Conservation (phyloP, 2,329 filamentous ascomycete genomes). For the Hymenoscyphus fructigenus region DNA sequence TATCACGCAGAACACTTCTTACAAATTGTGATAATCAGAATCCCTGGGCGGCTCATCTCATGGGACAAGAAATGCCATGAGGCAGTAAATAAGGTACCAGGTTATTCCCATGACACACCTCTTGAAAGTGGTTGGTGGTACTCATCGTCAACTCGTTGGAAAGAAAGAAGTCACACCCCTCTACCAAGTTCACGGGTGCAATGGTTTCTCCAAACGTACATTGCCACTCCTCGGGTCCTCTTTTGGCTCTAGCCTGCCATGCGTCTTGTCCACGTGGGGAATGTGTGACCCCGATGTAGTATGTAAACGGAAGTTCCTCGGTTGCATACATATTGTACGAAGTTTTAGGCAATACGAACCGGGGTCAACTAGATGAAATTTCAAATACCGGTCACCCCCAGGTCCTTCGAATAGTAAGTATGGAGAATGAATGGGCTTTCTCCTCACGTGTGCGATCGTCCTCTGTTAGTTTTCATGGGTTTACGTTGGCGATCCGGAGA, state of each 20-base stretch:
- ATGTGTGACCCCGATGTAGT: background rate
- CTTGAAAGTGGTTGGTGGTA: too few species aligned
- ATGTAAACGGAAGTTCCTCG: too few species aligned
- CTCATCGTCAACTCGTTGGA: background rate
- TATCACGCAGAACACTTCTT: too few species aligned
- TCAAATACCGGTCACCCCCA: background rate
- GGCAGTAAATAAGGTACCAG: too few species aligned
- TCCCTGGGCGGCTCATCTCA: too few species aligned
- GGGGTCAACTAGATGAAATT: background rate
- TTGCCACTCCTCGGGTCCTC: constrained; percentile 2
- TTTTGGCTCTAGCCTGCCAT: background rate
- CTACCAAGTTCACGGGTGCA: background rate
- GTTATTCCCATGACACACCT: too few species aligned
- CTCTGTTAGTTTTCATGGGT: background rate
- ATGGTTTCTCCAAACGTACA: background rate
- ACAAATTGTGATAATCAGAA: too few species aligned
- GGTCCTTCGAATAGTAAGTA: background rate
- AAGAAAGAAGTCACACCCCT: background rate
- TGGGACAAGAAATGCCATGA: too few species aligned
- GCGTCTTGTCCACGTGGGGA: background rate
- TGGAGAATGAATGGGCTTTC: background rate
- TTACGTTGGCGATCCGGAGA: background rate
- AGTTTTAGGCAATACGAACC: background rate
- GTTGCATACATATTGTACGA: background rate
- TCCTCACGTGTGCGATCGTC: constrained; percentile 2